These are phyloP conservation scores for Corchorus capsularis DNA, from an alignment of 345 rosid genomes.

Conservation along the genomic window DNA sequence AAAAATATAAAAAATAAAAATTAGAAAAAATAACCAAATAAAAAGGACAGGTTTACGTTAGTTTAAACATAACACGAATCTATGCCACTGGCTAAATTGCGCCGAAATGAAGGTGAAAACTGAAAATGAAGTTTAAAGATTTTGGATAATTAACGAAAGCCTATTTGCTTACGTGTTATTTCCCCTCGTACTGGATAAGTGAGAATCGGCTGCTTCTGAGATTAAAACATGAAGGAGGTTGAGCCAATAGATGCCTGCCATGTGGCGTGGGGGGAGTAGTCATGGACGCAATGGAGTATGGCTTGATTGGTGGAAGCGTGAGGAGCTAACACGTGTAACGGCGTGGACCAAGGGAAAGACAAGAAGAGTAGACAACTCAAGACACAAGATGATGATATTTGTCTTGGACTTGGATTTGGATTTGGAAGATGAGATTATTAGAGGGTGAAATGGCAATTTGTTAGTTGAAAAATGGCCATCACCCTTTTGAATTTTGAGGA, in stretches of 20 bases:
- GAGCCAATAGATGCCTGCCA: background rate
- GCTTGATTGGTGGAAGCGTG: background rate
- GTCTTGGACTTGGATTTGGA: background rate
- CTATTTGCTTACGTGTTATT: no score
- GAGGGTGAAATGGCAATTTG: background rate
- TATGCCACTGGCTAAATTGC: background rate
- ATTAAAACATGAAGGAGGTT: background rate
- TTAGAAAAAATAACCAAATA: background rate
- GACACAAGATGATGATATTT: background rate
- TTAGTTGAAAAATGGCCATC: background rate
- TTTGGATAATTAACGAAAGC: constrained; percentile 1
- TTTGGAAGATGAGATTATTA: background rate
- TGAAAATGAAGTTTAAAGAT: background rate
- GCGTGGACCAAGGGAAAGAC: background rate
- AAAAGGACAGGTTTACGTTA: background rate
- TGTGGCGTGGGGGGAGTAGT: background rate
- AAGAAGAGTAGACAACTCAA: background rate
- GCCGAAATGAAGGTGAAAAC: background rate
- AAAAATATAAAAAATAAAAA: constrained; percentile 22
- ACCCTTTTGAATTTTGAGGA: background rate
- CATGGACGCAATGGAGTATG: background rate
- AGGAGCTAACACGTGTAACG: background rate
- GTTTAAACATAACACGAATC: background rate
- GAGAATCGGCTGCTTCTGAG: background rate
- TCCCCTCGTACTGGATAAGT: no score